phyloP scores from a whole-genome alignment of 176 grass and related monocot species.

The Tillandsia leiboldiana region DNA sequence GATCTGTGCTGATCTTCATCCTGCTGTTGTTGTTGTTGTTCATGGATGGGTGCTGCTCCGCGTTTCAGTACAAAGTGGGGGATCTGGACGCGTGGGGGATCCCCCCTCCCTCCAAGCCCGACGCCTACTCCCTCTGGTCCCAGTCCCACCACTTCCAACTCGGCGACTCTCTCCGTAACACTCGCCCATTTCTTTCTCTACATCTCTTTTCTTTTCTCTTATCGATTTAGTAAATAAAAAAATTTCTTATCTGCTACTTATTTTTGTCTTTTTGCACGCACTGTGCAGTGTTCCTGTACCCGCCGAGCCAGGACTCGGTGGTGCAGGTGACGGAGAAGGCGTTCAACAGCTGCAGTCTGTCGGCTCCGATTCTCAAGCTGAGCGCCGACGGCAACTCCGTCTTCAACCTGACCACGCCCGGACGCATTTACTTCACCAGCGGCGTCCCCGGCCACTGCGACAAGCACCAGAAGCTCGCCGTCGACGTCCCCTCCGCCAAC shows the following conservation, averaged over 20 bases:
- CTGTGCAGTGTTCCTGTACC: slow-evolving; percentile 68
- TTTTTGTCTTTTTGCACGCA: not conserved
- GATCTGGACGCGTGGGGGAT: slow-evolving; percentile 62
- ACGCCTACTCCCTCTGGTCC: slow-evolving; percentile 54
- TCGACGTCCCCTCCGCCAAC: slow-evolving; percentile 60
- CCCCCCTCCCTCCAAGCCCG: slow-evolving; percentile 44
- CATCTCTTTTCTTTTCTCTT: not conserved
- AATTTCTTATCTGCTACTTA: not conserved
- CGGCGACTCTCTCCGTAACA: slow-evolving; percentile 63
- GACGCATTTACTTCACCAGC: slow-evolving; percentile 56
- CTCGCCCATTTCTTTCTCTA: not conserved
- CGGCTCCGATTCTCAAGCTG: slow-evolving; percentile 37
- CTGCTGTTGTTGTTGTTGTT: slow-evolving; percentile 14
- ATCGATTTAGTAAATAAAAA: not conserved
- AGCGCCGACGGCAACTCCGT: slow-evolving; percentile 63
- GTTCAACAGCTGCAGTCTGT: slow-evolving; percentile 43
- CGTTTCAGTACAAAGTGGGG: slow-evolving; percentile 70
- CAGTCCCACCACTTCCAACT: slow-evolving; percentile 40
- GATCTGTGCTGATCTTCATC: slow-evolving; percentile 2
- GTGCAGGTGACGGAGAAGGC: slow-evolving; percentile 48
- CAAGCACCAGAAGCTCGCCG: slow-evolving; percentile 62
- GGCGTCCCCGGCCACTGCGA: slow-evolving; percentile 40
- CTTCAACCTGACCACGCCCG: slow-evolving; percentile 71
- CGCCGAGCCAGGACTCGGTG: slow-evolving; percentile 43
- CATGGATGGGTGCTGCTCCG: slow-evolving; percentile 9